Percentiles rank a stretch among this genome's conserved stretches.
phyloP scores from a whole-genome alignment of 2,329 filamentous ascomycete genomes.

The Diaporthe longicolla region DNA sequence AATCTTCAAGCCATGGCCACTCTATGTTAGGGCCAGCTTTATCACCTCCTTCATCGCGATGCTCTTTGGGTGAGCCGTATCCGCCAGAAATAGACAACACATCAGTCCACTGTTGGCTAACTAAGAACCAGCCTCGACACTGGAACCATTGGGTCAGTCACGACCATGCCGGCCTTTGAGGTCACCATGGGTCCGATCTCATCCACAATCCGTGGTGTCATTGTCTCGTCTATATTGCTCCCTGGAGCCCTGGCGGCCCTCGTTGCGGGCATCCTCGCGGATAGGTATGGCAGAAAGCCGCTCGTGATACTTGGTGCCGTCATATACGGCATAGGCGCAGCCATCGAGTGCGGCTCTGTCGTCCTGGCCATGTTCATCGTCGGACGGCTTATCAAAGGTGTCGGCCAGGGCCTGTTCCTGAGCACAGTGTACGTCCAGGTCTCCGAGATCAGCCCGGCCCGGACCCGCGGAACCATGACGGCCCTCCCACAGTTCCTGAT shows the following conservation, averaged over 20 bases:
- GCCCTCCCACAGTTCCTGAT: constrained; percentile 68
- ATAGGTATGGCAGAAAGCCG: constrained; percentile 66
- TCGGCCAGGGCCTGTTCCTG: constrained; percentile 71
- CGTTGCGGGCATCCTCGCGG: constrained; percentile 68
- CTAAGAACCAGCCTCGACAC: constrained; percentile 52
- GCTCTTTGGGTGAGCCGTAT: constrained; percentile 43
- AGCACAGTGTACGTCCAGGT: constrained; percentile 63
- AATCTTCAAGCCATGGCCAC: constrained; percentile 33
- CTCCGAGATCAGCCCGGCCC: constrained; percentile 70
- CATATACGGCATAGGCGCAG: constrained; percentile 67
- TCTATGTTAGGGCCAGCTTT: constrained; percentile 45
- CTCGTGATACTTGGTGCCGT: constrained; percentile 66
- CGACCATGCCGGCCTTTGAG: constrained; percentile 68
- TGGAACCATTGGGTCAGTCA: constrained; percentile 71
- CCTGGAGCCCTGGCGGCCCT: constrained; percentile 72
- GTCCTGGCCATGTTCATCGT: constrained; percentile 66
- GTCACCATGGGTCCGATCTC: constrained; percentile 66
- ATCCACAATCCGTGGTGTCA: constrained; percentile 69
- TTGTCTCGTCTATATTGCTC: constrained; percentile 72
- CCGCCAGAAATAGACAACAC: no score
- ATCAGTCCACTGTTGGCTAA: not conserved
- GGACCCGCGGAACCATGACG: constrained; percentile 64
- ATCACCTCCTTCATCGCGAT: constrained; percentile 44
- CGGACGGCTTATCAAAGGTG: constrained; percentile 67
- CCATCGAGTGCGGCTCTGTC: constrained; percentile 54